Evolutionary conservation across 768 basidiomycete species (phyloP).

Genomic region (Leccinum arenicola): DNA sequence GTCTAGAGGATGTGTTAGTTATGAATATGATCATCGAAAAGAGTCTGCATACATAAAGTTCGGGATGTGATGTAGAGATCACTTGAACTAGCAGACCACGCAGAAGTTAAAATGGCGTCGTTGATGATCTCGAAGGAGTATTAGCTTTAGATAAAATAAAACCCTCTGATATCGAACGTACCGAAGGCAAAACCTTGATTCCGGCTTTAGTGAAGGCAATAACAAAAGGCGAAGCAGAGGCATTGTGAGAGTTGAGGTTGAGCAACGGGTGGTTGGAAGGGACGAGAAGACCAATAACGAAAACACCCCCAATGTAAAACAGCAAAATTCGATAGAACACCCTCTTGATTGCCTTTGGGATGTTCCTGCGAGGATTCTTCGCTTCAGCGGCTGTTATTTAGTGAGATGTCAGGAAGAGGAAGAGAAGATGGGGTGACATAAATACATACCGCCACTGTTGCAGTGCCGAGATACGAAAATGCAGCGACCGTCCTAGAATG

Average conservation of each 20-base stretch:
- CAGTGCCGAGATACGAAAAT: conserved; percentile 60
- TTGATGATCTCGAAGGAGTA: conserved; percentile 30
- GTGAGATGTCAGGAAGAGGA: neutral
- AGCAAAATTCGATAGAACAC: conserved; percentile 46
- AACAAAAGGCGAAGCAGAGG: conserved; percentile 53
- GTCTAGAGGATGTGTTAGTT: conserved; percentile 32
- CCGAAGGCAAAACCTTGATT: conserved; percentile 55
- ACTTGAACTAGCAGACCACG: conserved; percentile 42
- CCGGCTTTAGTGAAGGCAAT: conserved; percentile 54
- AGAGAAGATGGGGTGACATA: neutral
- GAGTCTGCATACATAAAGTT: conserved; percentile 30
- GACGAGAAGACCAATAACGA: conserved; percentile 50
- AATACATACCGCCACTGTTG: conserved; percentile 41
- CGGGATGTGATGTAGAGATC: conserved; percentile 40
- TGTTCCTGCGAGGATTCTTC: conserved; percentile 45
- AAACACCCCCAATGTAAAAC: conserved; percentile 39
- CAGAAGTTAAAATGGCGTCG: conserved; percentile 41
- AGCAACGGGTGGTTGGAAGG: conserved; percentile 46
- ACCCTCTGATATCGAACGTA: conserved; percentile 12
- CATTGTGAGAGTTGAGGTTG: conserved; percentile 36
- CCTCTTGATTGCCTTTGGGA: conserved; percentile 37
- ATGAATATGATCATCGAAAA: neutral
- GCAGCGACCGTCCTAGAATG: conserved; percentile 28
- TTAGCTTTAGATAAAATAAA: neutral
- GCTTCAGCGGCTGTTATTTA: conserved; percentile 47